Evolutionary conservation across 345 rosid genomes (phyloP).

Genomic region (Corchorus olitorius): DNA sequence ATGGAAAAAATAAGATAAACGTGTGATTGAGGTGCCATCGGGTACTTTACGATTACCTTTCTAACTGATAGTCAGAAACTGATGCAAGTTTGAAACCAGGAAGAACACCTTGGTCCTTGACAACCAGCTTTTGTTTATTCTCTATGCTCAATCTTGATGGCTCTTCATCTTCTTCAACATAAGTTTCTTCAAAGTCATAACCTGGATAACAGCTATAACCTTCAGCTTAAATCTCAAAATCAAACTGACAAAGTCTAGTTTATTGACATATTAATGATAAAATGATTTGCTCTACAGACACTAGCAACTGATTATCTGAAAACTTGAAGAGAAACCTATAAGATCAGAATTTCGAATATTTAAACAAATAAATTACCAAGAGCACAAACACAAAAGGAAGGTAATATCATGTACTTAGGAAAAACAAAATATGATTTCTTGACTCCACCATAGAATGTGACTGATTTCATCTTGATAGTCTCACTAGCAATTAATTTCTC

Average conservation of each 20-base stretch:
- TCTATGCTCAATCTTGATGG: constrained; percentile 53
- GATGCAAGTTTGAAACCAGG: constrained; percentile 76
- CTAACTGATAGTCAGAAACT: constrained; percentile 59
- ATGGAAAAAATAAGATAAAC: constrained; percentile 15
- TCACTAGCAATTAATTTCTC: background rate
- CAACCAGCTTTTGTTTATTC: constrained; percentile 52
- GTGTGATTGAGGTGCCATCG: background rate
- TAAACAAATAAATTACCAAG: constrained; percentile 7
- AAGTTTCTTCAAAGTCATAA: constrained; percentile 67
- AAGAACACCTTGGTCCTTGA: constrained; percentile 64
- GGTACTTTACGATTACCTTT: constrained; percentile 58
- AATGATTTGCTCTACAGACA: background rate
- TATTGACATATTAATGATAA: background rate
- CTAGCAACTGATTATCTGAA: background rate
- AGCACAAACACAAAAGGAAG: background rate
- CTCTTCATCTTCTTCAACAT: constrained; percentile 77
- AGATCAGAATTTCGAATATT: background rate
- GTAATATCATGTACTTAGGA: constrained; percentile 16
- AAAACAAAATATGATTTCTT: constrained; percentile 3
- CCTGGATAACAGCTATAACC: constrained; percentile 42
- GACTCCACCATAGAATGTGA: background rate
- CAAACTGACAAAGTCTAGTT: background rate
- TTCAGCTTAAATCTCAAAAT: constrained; percentile 12
- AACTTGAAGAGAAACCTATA: constrained; percentile 1
- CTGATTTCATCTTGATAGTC: background rate